Conservation (phyloP, 768 basidiomycete species). For the Kwoniella sp. region DNA sequence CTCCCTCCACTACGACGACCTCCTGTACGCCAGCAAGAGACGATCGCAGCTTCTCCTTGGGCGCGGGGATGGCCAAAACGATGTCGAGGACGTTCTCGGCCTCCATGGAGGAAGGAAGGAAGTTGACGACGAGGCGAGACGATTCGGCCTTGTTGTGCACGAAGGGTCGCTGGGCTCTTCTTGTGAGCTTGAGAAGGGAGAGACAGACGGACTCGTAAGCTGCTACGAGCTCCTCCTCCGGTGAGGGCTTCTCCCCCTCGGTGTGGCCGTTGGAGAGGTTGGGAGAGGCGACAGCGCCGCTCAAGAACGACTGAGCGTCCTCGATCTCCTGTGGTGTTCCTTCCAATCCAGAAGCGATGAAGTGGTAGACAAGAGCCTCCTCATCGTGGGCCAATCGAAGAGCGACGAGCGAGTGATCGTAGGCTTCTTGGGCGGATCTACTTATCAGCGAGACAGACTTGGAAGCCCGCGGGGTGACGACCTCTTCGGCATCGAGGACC, state of each 20-base stretch:
- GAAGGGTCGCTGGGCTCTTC: slow-evolving; percentile 62
- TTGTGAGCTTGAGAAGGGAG: slow-evolving; percentile 61
- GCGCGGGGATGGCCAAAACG: slow-evolving; percentile 36
- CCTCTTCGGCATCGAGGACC: slow-evolving; percentile 29
- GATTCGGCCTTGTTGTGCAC: slow-evolving; percentile 57
- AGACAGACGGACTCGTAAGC: slow-evolving; percentile 67
- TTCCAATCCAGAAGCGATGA: slow-evolving; percentile 57
- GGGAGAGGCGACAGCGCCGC: slow-evolving; percentile 31
- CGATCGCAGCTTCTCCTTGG: slow-evolving; percentile 36
- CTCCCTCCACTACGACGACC: slow-evolving; percentile 49
- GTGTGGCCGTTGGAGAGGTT: slow-evolving; percentile 31
- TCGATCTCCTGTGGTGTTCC: slow-evolving; percentile 55
- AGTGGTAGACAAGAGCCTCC: slow-evolving; percentile 78
- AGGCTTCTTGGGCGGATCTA: slow-evolving; percentile 69
- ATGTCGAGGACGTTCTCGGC: slow-evolving; percentile 58
- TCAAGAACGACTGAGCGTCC: slow-evolving; percentile 63
- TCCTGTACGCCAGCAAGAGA: slow-evolving; percentile 47
- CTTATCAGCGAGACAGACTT: slow-evolving; percentile 69
- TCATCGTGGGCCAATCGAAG: slow-evolving; percentile 69
- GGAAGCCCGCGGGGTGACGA: slow-evolving; percentile 22
- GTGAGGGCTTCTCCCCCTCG: slow-evolving; percentile 20
- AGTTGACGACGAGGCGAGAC: slow-evolving; percentile 57
- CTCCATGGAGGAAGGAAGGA: slow-evolving; percentile 58
- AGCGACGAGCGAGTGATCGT: slow-evolving; percentile 84
- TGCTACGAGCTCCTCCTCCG: slow-evolving; percentile 43